phyloP scores from a whole-genome alignment of 192 early-diverging fungal genomes.

The Helicostylum pulchrum region DNA sequence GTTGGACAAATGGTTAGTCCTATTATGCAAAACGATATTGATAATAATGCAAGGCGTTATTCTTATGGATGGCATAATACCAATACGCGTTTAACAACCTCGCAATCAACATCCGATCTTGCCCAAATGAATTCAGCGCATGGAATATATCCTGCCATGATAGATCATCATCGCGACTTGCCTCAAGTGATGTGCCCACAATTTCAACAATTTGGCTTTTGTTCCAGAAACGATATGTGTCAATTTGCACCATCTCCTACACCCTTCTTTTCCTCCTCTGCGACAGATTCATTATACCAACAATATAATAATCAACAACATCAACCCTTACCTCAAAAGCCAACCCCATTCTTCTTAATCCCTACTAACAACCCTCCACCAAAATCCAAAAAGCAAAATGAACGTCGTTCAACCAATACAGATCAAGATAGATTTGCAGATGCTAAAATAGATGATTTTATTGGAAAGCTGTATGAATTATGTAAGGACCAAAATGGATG shows the following conservation, averaged over 20 bases:
- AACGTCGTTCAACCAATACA: background rate
- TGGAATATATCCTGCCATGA: too few relatives aligned
- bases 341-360: slow-evolving; percentile 8
- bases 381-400: slow-evolving; percentile 1
- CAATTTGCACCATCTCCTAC: background rate
- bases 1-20: slow-evolving; percentile 4
- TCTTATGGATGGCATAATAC: background rate
- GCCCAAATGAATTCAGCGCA: too few relatives aligned
- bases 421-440: slow-evolving; percentile 67
- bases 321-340: background rate
- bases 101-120: too few relatives aligned
- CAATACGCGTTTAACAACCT: background rate
- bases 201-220: slow-evolving; percentile 2
- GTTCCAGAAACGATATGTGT: background rate
- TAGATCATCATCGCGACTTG: too few relatives aligned
- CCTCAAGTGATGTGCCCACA: background rate
- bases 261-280: background rate
- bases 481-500: slow-evolving; percentile 91
- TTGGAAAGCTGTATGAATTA: slow-evolving; percentile 70
- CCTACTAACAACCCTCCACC: slow-evolving; percentile 17
- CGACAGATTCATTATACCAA: slow-evolving; percentile 9
- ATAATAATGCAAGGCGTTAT: background rate
- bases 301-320: slow-evolving; percentile 6
- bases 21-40: background rate
- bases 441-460: slow-evolving; percentile 61